Conservation (phyloP, 208 protist genomes). For the Leishmania lainsoni region DNA sequence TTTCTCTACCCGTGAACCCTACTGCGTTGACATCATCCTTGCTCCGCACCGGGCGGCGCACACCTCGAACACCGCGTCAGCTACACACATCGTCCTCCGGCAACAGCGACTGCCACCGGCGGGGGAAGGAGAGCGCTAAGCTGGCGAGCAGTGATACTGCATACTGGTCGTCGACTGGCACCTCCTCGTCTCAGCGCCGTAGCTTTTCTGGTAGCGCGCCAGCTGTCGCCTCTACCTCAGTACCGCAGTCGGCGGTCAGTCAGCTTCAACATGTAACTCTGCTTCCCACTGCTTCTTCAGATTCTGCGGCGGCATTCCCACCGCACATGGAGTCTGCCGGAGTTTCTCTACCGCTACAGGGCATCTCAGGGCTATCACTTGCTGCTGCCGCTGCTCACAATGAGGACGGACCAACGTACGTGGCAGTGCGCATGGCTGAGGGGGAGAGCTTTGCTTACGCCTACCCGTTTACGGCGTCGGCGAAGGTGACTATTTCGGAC, state of each 20-base stretch:
- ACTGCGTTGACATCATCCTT: not conserved
- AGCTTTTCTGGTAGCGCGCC: not conserved
- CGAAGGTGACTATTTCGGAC: slow-evolving; percentile 35
- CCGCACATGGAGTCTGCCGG: not conserved
- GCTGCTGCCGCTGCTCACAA: not conserved
- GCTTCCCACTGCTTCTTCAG: not conserved
- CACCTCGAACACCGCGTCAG: slow-evolving; percentile 12
- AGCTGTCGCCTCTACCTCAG: not conserved
- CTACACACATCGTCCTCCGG: not conserved
- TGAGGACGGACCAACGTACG: not conserved
- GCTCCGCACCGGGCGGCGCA: slow-evolving; percentile 9
- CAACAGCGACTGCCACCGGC: not conserved
- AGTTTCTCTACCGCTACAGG: not conserved
- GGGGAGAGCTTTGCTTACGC: slow-evolving; percentile 34
- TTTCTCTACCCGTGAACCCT: not conserved
- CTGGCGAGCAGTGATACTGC: not conserved
- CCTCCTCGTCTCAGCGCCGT: not conserved
- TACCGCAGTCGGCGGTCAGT: not conserved
- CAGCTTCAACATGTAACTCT: not conserved
- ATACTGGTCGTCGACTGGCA: not conserved
- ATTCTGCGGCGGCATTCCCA: not conserved
- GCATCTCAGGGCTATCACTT: not conserved
- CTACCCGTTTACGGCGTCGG: slow-evolving; percentile 52
- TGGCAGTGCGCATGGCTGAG: not conserved
- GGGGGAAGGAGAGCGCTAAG: not conserved